A percentile compares a stretch with the other conserved stretches of the same genome.
These are phyloP conservation scores for Dictyophora rubrovolvata DNA, from an alignment of 768 basidiomycete species.

Conservation along the genomic window DNA sequence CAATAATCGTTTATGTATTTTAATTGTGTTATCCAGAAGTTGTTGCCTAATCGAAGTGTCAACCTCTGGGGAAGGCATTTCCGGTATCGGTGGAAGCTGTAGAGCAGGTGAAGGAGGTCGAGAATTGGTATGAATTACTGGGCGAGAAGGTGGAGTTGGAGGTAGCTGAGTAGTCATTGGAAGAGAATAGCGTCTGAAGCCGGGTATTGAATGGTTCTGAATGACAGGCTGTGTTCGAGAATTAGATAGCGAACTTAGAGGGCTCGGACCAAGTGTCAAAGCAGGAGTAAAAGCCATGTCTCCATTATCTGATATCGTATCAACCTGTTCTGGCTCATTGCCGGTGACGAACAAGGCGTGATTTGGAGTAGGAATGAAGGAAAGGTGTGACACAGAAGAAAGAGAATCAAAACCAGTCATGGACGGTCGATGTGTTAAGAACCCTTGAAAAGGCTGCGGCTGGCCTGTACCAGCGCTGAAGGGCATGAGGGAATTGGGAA, in stretches of 20 bases:
- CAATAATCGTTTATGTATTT: conserved; percentile 1
- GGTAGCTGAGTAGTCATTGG: not conserved
- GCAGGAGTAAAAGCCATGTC: not conserved
- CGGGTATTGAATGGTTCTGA: not conserved
- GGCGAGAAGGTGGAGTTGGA: not conserved
- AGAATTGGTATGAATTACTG: not conserved
- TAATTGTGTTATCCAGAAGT: conserved; percentile 1
- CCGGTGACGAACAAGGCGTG: not conserved
- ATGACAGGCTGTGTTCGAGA: not conserved
- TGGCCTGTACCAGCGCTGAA: not conserved
- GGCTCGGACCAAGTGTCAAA: not conserved
- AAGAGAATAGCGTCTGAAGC: not conserved
- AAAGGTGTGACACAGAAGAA: not conserved
- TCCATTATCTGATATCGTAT: not conserved
- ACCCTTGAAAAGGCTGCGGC: not conserved
- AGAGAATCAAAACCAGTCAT: not conserved
- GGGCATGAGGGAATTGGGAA: not conserved
- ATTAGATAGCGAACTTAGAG: not conserved
- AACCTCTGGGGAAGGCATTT: not conserved
- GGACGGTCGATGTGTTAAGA: not conserved
- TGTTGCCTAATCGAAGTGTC: not conserved
- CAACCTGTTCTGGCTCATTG: not conserved
- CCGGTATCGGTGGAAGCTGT: not conserved
- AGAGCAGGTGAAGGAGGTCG: not conserved
- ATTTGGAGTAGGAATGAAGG: not conserved